phyloP scores from a whole-genome alignment of 352 stramenopile genomes.

The Pythium pectinolyticum region DNA sequence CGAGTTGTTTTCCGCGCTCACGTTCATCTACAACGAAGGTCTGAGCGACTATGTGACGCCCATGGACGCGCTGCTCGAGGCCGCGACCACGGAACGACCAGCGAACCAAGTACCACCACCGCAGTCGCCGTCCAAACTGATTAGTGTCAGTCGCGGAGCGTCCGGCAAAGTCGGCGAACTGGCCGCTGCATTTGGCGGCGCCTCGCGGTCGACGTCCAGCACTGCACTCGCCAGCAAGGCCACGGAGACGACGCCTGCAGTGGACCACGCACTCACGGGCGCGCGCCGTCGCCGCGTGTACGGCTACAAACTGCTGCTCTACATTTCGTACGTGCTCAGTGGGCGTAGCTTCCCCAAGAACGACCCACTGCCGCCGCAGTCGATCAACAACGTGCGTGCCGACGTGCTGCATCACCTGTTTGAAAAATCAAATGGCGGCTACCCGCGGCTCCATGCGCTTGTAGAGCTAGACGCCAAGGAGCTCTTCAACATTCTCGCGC shows the following conservation, averaged over 20 bases:
- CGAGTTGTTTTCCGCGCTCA: slow-evolving; percentile 92
- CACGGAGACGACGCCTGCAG: slow-evolving; percentile 11
- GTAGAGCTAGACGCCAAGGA: slow-evolving; percentile 79
- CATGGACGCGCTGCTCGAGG: slow-evolving; percentile 89
- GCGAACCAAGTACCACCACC: slow-evolving; percentile 39
- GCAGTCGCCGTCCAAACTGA: slow-evolving; percentile 17
- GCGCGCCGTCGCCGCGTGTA: slow-evolving; percentile 65
- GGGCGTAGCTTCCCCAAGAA: slow-evolving; percentile 90
- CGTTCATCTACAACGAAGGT: slow-evolving; percentile 94
- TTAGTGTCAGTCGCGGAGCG: slow-evolving; percentile 10
- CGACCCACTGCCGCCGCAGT: slow-evolving; percentile 57
- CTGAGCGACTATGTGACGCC: slow-evolving; percentile 92
- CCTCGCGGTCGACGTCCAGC: slow-evolving; percentile 9
- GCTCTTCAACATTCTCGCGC: slow-evolving; percentile 79
- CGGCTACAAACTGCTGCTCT: slow-evolving; percentile 88
- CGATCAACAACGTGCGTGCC: slow-evolving; percentile 68
- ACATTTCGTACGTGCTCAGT: slow-evolving; percentile 91
- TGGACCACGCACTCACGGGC: slow-evolving; percentile 52
- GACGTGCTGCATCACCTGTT: slow-evolving; percentile 89
- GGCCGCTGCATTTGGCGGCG: slow-evolving; percentile 66
- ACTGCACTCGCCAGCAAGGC: slow-evolving; percentile 12
- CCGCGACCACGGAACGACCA: slow-evolving; percentile 53
- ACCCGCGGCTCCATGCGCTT: slow-evolving; percentile 77
- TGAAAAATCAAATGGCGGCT: slow-evolving; percentile 44
- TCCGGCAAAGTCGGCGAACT: slow-evolving; percentile 56